Evolutionary conservation across 768 basidiomycete species (phyloP).

Genomic region (Pleurotus tuber-regium): DNA sequence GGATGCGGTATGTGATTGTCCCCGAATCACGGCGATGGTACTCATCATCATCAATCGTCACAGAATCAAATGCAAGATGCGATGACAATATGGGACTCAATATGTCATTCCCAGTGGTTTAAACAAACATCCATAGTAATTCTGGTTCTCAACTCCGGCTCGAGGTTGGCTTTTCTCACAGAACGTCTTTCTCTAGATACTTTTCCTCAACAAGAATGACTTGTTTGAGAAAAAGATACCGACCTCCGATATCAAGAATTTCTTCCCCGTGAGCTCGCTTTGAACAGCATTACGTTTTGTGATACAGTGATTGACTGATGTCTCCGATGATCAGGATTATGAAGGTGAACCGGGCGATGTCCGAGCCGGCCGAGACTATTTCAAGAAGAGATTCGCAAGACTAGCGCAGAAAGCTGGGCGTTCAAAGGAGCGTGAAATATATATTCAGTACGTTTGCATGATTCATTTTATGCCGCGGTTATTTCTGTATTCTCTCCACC

Average conservation of each 20-base stretch:
- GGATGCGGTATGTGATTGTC: conserved; percentile 64
- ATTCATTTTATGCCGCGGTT: too few species aligned
- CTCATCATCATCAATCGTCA: neutral
- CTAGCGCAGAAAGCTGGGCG: conserved; percentile 84
- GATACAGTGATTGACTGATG: conserved; percentile 5
- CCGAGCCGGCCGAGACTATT: conserved; percentile 82
- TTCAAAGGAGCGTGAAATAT: conserved; percentile 85
- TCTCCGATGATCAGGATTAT: conserved; percentile 57
- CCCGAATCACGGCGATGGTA: conserved; percentile 1
- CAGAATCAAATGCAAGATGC: conserved; percentile 99
- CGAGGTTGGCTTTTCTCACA: conserved; percentile 3
- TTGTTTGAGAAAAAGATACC: conserved; percentile 83
- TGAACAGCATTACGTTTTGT: neutral
- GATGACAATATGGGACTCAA: conserved; percentile 98
- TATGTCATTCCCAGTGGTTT: conserved; percentile 98
- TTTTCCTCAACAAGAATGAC: conserved; percentile 96
- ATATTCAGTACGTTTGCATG: conserved; percentile 81
- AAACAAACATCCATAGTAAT: conserved; percentile 88
- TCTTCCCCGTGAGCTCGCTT: conserved; percentile 68
- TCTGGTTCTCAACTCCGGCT: conserved; percentile 12
- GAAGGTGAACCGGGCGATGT: conserved; percentile 75
- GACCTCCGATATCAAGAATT: conserved; percentile 80
- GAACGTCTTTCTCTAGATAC: conserved; percentile 52
- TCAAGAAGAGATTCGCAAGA: conserved; percentile 80
- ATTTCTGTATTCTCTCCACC: conserved; percentile 8